phyloP scores from a whole-genome alignment of 768 basidiomycete genomes.

The Cyclocybe aegerita region DNA sequence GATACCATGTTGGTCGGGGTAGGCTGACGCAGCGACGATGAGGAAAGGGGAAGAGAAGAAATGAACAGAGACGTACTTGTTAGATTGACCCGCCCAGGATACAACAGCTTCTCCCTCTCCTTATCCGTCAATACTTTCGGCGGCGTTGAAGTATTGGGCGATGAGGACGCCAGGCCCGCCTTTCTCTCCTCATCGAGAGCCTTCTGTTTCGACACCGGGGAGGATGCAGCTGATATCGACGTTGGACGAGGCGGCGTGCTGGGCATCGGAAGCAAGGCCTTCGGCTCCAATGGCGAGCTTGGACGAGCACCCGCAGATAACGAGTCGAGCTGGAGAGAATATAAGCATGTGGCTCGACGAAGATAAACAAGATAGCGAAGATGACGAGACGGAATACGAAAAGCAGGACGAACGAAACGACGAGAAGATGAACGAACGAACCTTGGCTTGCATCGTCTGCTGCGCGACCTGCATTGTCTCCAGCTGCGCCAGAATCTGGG shows the following conservation, averaged over 20 bases:
- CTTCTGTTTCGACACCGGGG: background rate
- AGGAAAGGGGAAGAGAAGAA: conserved; percentile 8
- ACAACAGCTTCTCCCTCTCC: conserved; percentile 72
- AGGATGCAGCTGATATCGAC: conserved; percentile 3
- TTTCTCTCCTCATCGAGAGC: conserved; percentile 4
- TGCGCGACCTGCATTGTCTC: conserved; percentile 72
- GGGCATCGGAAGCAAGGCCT: conserved; percentile 22
- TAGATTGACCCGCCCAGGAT: conserved; percentile 80
- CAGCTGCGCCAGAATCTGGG: conserved; percentile 73
- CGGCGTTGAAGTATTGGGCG: conserved; percentile 6
- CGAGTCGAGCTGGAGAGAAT: conserved; percentile 48
- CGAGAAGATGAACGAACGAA: too few relatives aligned
- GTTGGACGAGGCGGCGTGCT: conserved; percentile 23
- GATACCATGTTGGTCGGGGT: conserved; percentile 93
- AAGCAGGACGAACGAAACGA: background rate
- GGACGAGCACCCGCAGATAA: conserved; percentile 25
- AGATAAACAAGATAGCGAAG: background rate
- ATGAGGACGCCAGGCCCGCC: conserved; percentile 13
- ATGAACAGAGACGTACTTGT: conserved; percentile 57
- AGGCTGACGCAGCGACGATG: conserved; percentile 46
- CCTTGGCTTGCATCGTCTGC: conserved; percentile 79
- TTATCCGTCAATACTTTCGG: conserved; percentile 40
- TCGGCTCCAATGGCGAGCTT: conserved; percentile 29
- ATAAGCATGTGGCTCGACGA: background rate
- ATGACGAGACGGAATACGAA: background rate